These are phyloP conservation scores for Medicago ruthenica DNA, from an alignment of 306 rosid species.

Conservation along the genomic window DNA sequence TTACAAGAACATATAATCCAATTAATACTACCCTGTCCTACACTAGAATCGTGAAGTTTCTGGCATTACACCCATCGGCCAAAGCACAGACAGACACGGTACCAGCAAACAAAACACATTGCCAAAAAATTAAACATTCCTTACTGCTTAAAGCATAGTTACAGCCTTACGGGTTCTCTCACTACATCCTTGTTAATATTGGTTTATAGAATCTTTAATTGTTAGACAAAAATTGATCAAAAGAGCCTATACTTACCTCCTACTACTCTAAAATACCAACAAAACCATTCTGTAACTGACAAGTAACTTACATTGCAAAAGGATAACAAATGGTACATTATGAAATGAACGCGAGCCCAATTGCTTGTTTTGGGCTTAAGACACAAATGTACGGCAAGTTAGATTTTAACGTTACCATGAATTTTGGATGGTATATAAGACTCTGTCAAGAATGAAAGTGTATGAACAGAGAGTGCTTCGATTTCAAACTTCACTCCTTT, in stretches of 20 bases:
- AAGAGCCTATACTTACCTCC: background rate
- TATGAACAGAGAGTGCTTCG: constrained; percentile 79
- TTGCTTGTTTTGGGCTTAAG: constrained; percentile 9
- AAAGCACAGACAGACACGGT: background rate
- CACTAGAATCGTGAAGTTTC: background rate
- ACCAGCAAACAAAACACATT: background rate
- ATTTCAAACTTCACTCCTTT: constrained; percentile 91
- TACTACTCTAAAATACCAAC: background rate
- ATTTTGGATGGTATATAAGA: constrained; percentile 82
- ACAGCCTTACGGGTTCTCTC: background rate
- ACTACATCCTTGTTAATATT: background rate
- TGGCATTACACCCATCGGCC: background rate
- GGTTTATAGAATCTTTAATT: background rate
- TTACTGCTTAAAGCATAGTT: too few species aligned
- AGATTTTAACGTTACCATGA: constrained; percentile 50
- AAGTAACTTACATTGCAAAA: background rate
- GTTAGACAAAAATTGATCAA: background rate
- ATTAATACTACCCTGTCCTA: background rate
- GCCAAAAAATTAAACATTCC: background rate
- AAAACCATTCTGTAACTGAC: background rate
- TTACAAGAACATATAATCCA: background rate
- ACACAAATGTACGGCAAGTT: constrained; percentile 33
- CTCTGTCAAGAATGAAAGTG: constrained; percentile 72
- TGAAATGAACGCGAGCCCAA: background rate
- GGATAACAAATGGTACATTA: background rate